phyloP scores from a whole-genome alignment of 2,329 filamentous ascomycete species.

The Chrysoporthe austroafricana region DNA sequence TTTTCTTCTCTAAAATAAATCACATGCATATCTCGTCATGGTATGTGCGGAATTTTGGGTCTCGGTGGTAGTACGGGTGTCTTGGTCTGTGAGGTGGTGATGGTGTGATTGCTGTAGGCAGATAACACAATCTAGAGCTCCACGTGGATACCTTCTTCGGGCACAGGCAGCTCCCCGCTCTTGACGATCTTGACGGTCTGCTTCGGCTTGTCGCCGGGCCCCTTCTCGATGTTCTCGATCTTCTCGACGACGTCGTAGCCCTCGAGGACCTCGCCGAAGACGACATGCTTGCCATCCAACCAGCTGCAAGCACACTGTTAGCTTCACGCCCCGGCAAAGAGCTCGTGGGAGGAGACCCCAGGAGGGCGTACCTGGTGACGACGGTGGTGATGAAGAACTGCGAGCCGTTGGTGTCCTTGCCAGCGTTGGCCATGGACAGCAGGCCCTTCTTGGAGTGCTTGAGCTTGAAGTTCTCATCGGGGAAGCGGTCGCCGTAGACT shows the following conservation, averaged over 20 bases:
- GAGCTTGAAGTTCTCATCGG: slow-evolving; percentile 93
- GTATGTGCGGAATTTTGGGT: slow-evolving; percentile 16
- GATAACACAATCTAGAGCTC: slow-evolving; percentile 65
- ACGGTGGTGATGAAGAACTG: slow-evolving; percentile 92
- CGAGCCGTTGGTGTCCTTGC: slow-evolving; percentile 84
- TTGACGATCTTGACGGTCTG: slow-evolving; percentile 76
- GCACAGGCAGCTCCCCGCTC: slow-evolving; percentile 82
- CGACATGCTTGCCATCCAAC: slow-evolving; percentile 84
- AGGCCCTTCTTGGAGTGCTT: slow-evolving; percentile 87
- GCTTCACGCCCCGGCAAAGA: slow-evolving; percentile 1
- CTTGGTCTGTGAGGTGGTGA: slow-evolving; percentile 42
- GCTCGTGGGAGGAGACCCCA: slow-evolving; percentile 15
- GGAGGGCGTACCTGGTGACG: slow-evolving; percentile 67
- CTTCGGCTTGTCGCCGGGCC: slow-evolving; percentile 68
- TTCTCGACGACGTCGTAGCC: slow-evolving; percentile 79
- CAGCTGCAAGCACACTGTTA: slow-evolving; percentile 53
- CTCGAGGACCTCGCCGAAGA: slow-evolving; percentile 87
- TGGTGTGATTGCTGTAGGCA: slow-evolving; percentile 4
- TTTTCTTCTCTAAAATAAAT: slow-evolving; percentile 13
- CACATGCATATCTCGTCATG: slow-evolving; percentile 18
- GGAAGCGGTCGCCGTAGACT: slow-evolving; percentile 84
- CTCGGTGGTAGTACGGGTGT: slow-evolving; percentile 5
- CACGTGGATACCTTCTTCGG: slow-evolving; percentile 89
- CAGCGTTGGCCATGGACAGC: slow-evolving; percentile 84
- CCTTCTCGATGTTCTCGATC: slow-evolving; percentile 74